Conservation (phyloP, 495 filamentous ascomycete species). For the Elasticomyces elasticus region DNA sequence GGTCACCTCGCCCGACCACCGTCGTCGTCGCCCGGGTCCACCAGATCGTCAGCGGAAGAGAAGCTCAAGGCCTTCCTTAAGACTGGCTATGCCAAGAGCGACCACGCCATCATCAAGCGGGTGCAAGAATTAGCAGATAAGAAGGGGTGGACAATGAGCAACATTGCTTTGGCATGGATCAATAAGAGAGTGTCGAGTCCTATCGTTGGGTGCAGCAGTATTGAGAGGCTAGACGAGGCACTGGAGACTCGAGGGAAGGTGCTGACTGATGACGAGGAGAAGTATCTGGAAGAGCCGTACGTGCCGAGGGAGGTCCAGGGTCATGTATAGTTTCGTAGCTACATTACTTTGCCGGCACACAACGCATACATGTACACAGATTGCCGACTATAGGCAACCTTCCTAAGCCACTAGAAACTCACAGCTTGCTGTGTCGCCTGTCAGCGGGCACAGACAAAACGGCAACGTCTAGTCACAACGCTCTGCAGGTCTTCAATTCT, state of each 20-base stretch:
- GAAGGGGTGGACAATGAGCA: constrained; percentile 32
- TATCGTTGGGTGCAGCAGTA: constrained; percentile 32
- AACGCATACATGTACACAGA: no score
- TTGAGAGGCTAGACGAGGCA: constrained; percentile 27
- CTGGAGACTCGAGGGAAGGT: constrained; percentile 19
- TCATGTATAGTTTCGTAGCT: constrained; percentile 9
- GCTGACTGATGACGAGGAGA: constrained; percentile 27
- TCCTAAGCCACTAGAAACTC: no score
- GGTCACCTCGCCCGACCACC: constrained; percentile 32
- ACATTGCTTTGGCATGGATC: constrained; percentile 30
- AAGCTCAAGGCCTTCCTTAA: constrained; percentile 24
- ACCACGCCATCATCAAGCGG: constrained; percentile 29
- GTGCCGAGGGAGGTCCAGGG: constrained; percentile 19
- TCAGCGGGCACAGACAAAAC: no score
- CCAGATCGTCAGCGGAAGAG: no score
- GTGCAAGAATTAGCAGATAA: constrained; percentile 34
- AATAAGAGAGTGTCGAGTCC: constrained; percentile 29
- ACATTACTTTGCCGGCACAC: no score
- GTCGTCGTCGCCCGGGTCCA: no score
- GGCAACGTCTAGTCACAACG: no score
- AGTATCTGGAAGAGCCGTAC: constrained; percentile 29
- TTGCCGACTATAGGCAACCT: no score
- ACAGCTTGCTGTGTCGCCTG: no score
- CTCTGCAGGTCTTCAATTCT: no score
- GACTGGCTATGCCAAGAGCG: constrained; percentile 18